Conservation (phyloP, 202 grass and related monocot genomes). For the Elaeis oleifera region DNA sequence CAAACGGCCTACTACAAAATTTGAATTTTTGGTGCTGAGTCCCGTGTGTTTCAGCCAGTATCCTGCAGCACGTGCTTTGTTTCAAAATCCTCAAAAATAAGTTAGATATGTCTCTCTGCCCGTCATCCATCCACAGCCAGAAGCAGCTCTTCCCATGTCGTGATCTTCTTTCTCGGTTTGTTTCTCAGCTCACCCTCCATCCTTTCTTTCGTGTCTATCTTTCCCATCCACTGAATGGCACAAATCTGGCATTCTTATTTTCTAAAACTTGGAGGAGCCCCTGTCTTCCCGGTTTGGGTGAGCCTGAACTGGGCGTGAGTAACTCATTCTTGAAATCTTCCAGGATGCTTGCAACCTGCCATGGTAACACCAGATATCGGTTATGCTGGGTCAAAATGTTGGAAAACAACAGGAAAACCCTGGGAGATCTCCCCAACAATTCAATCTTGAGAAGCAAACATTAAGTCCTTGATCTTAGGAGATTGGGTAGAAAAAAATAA, state of each 20-base stretch:
- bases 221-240: conserved; percentile 56
- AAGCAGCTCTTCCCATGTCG: conserved; percentile 50
- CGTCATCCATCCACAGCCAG: conserved; percentile 24
- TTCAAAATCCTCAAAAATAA: not conserved
- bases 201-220: conserved; percentile 66
- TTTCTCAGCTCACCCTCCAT: conserved; percentile 36
- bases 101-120: not conserved
- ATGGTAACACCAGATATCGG: not conserved
- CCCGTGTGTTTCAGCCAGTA: no score
- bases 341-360: conserved; percentile 65
- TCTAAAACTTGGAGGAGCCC: conserved; percentile 55
- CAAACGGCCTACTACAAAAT: no score
- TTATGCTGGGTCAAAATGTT: no score
- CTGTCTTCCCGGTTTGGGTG: conserved; percentile 42
- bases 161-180: conserved; percentile 74
- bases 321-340: conserved; percentile 50
- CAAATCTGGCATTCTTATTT: conserved; percentile 41
- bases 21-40: no score
- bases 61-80: no score
- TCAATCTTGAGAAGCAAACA: no score
- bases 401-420: no score
- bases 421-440: no score
- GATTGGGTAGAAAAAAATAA: no score
- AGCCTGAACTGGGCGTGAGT: conserved; percentile 2
- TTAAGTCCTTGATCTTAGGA: no score